A percentile compares a stretch with the other conserved stretches of the same genome.
phyloP scores from a whole-genome alignment of 208 protist genomes.

The Leishmania guyanensis region DNA sequence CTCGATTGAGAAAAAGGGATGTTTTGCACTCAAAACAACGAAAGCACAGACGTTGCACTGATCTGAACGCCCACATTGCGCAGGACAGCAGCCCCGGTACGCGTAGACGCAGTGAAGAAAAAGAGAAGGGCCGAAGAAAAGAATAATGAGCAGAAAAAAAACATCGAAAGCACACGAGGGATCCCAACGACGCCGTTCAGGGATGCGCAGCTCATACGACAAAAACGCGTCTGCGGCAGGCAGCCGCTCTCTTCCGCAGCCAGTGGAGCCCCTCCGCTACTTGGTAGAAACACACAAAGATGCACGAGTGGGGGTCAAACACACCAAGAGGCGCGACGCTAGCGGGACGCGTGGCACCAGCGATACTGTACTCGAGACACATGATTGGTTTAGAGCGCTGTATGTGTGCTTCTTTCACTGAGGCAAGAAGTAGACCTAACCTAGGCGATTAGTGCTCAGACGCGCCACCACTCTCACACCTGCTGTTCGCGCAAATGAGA shows the following conservation, averaged over 20 bases:
- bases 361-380: not conserved
- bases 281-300: not conserved
- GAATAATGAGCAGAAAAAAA: not conserved
- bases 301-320: not conserved
- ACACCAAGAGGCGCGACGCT: not conserved
- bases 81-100: not conserved
- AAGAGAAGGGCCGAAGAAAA: not conserved
- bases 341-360: not conserved
- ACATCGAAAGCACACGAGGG: not conserved
- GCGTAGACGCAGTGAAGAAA: not conserved
- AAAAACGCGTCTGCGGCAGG: not conserved
- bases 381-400: not conserved
- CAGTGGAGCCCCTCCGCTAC: not conserved
- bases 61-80: not conserved
- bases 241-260: not conserved
- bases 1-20: not conserved
- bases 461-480: not conserved
- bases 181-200: not conserved
- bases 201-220: not conserved
- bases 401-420: not conserved
- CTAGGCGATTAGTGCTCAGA: not conserved
- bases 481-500: not conserved
- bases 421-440: not conserved
- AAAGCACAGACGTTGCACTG: not conserved
- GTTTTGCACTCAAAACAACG: not conserved